A percentile compares a stretch with the other conserved stretches of the same genome.
Evolutionary conservation across 2,329 filamentous ascomycete genomes (phyloP).

Genomic region (Clarireedia sp.): DNA sequence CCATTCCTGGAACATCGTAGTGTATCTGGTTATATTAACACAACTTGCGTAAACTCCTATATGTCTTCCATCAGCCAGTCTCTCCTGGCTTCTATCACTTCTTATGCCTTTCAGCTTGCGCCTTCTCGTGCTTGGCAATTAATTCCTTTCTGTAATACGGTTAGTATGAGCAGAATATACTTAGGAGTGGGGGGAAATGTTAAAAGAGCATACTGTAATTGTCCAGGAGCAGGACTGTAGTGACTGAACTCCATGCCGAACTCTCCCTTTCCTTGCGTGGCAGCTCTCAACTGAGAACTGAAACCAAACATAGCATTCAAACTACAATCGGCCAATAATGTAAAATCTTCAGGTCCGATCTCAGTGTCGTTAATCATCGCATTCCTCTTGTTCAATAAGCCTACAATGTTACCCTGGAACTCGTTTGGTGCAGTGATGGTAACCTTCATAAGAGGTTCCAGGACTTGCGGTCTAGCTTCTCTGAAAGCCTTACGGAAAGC

Average conservation of each 20-base stretch:
- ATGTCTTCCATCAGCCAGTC: too few species aligned
- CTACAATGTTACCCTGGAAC: slow-evolving; percentile 95
- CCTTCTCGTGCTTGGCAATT: slow-evolving; percentile 60
- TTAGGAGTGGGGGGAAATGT: neutral
- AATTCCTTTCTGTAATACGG: slow-evolving; percentile 46
- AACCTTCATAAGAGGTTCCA: slow-evolving; percentile 98
- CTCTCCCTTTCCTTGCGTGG: slow-evolving; percentile 96
- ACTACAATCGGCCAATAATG: slow-evolving; percentile 82
- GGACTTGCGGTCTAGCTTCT: slow-evolving; percentile 70
- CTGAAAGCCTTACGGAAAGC: slow-evolving; percentile 93
- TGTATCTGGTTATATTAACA: too few species aligned
- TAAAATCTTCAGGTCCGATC: slow-evolving; percentile 89
- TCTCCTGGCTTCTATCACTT: slow-evolving; percentile 18
- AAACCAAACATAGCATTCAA: slow-evolving; percentile 98
- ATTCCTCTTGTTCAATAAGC: slow-evolving; percentile 92
- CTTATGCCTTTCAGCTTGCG: slow-evolving; percentile 46
- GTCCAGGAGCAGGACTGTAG: slow-evolving; percentile 77
- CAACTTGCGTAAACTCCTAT: too few species aligned
- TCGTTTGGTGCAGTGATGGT: slow-evolving; percentile 92
- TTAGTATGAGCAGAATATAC: neutral
- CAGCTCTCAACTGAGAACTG: slow-evolving; percentile 79
- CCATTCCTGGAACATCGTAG: too few species aligned
- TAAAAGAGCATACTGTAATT: slow-evolving; percentile 68
- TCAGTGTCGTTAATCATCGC: slow-evolving; percentile 94
- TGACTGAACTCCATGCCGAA: slow-evolving; percentile 99